Conservation (phyloP, 805 yeast species). For the Aciculoconidium aculeatum region DNA sequence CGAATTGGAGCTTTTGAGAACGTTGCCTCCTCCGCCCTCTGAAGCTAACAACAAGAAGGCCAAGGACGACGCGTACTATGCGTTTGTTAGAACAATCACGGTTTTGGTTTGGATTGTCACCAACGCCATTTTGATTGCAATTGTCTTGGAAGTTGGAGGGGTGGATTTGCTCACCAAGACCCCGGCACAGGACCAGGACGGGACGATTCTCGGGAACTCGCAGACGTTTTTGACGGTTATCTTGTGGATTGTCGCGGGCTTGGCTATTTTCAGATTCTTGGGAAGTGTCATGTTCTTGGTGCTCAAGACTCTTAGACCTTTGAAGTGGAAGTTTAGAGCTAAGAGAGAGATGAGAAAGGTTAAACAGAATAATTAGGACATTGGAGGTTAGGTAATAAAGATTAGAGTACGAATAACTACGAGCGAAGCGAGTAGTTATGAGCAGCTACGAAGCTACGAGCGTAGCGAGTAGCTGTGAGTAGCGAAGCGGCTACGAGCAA, state of each 20-base stretch:
- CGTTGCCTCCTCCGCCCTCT: constrained; percentile 29
- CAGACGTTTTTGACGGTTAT: constrained; percentile 74
- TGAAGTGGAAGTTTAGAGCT: constrained; percentile 33
- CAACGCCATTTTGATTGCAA: constrained; percentile 73
- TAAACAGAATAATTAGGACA: constrained; percentile 4
- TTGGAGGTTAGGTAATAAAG: background rate
- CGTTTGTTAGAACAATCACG: constrained; percentile 82
- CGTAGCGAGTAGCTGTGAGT: too few species aligned
- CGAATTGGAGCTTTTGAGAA: constrained; percentile 54
- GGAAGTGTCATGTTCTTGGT: constrained; percentile 64
- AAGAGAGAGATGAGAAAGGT: constrained; percentile 10
- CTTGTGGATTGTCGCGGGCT: constrained; percentile 87
- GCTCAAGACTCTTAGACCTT: constrained; percentile 31
- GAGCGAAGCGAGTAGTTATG: too few species aligned
- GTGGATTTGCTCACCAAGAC: constrained; percentile 38
- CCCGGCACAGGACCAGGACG: constrained; percentile 20
- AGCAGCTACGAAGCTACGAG: too few species aligned
- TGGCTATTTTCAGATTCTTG: constrained; percentile 76
- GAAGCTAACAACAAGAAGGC: constrained; percentile 20
- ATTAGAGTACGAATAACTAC: background rate
- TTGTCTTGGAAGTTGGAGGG: constrained; percentile 84
- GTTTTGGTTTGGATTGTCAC: constrained; percentile 87
- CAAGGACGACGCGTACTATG: constrained; percentile 74
- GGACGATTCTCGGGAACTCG: constrained; percentile 40
- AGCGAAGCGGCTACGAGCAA: too few species aligned